Base-by-base conservation (phyloP, 2,329 filamentous ascomycete species). In the Emericellopsis cladophorae region DNA sequence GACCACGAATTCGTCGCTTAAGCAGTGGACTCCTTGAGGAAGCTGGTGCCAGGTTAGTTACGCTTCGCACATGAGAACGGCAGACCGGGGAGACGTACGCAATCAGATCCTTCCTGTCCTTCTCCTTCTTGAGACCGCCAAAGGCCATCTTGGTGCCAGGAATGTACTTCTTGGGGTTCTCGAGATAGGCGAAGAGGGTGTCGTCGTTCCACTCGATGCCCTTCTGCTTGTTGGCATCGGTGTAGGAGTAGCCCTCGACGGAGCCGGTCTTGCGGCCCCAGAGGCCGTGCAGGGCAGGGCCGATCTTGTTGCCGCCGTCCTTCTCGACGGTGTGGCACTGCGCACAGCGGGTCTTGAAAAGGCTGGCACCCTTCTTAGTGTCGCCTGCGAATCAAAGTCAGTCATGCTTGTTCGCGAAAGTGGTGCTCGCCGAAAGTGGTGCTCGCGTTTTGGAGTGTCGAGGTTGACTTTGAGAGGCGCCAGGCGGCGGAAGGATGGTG, bases 121-220 rank as follows among this genome's bases (percentile, higher is more conserved):
- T 96, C 63, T 80, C 79, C 86, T 98, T 98, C 89, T 98, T 98
- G 62, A 98, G 79, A 67, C 92, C 92, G 72, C 92, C 92, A 65
- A 96, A 98, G 58, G 92, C 92, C 92, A 98, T 98, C 87, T 96
- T 98, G 74, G 92, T 98, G 56, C 92, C 92, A 55, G 92, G 92
- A 52, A 98, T 95, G 81, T 89, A 98, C 79, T 96, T 96, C 84
- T 98, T 98, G 72, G 92, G 92, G 84, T 96, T 96, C 80, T 98
- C 92, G 60, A 98, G 89, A 81, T 98, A 98, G 53, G 81, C 77
- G 71, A 95, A 96, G 57, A 98, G 78, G 67, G 85, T 84, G 51
- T 79, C 66, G 62, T 95, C 80, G 54, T 87, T 70, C 92, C 92
- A 98, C 57, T 69, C 75, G 56, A 98, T 79, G 58, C 82, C 89